These are phyloP conservation scores for Fusarium sp. DNA, from an alignment of 2,329 filamentous ascomycete genomes.

Conservation along the genomic window DNA sequence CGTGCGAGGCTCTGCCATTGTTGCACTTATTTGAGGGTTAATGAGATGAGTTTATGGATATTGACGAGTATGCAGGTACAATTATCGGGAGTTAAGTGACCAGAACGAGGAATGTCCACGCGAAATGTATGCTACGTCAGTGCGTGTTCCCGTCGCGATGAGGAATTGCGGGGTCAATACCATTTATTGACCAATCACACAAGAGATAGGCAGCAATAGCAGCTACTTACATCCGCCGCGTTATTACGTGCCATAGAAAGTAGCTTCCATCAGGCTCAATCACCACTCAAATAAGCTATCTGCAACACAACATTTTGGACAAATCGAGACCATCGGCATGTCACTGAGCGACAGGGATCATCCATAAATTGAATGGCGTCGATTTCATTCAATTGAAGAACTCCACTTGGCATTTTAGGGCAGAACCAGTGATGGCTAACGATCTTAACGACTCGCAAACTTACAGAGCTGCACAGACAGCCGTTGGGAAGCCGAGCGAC, in stretches of 20 bases:
- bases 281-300: rapidly evolving
- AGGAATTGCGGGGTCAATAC: rapidly evolving
- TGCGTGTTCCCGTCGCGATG: neutral
- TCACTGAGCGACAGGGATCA: neutral
- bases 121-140: neutral
- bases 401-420: neutral
- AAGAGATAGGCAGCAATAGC: neutral
- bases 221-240: neutral
- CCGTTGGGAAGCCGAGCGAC: neutral
- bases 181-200: rapidly evolving
- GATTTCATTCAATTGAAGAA: neutral
- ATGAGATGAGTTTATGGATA: neutral
- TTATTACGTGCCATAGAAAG: too few species aligned
- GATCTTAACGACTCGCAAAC: neutral
- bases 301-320: neutral
- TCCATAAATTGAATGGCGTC: neutral
- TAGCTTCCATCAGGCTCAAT: neutral
- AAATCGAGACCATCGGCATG: neutral
- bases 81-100: neutral
- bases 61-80: neutral
- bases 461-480: neutral
- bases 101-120: neutral
- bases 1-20: neutral
- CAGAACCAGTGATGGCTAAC: neutral
- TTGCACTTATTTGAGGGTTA: rapidly evolving